Evolutionary conservation across 345 rosid genomes (phyloP).

Genomic region (Arabis hirsuta): DNA sequence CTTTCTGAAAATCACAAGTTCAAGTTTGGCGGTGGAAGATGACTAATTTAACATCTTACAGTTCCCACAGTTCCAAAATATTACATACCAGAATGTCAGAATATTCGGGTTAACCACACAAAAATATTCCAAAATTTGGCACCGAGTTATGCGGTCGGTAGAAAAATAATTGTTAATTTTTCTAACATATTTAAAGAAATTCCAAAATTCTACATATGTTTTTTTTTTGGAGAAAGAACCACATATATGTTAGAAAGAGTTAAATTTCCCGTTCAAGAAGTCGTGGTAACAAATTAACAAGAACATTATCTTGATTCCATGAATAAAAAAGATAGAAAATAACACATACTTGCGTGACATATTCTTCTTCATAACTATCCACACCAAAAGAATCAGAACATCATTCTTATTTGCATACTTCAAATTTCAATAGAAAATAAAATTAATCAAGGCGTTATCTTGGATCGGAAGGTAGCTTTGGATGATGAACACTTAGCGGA

Average conservation of each 20-base stretch:
- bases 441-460: conserved; percentile 30
- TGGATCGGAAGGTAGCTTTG: conserved; percentile 26
- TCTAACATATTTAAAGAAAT: too few species aligned
- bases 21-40: too few species aligned
- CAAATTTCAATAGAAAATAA: neutral
- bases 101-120: too few species aligned
- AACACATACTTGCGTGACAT: conserved; percentile 16
- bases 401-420: conserved; percentile 12
- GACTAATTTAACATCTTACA: too few species aligned
- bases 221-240: too few species aligned
- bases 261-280: neutral
- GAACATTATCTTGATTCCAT: neutral
- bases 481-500: conserved; percentile 47
- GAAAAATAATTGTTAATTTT: too few species aligned
- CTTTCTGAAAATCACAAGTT: too few species aligned
- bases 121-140: too few species aligned
- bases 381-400: conserved; percentile 36
- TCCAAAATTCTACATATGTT: neutral
- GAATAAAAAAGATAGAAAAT: neutral
- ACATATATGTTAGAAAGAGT: neutral
- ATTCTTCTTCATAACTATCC: neutral
- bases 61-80: too few species aligned
- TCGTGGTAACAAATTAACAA: neutral
- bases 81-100: too few species aligned
- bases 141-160: too few species aligned